Conservation (phyloP, 495 filamentous ascomycete genomes). For the Arthonia radiata region DNA sequence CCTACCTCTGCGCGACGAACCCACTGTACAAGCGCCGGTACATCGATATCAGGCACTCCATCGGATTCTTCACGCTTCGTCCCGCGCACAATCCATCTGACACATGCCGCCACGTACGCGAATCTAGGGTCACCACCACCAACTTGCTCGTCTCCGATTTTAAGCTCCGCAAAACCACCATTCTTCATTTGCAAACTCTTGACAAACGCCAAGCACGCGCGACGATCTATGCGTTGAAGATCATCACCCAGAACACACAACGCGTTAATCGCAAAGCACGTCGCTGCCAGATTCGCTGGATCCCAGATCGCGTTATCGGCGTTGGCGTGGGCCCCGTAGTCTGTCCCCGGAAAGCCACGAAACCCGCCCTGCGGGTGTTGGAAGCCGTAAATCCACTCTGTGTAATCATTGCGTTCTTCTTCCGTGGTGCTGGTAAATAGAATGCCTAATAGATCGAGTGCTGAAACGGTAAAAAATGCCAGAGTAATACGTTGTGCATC, state of each 20-base stretch:
- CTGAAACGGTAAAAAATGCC: constrained; percentile 64
- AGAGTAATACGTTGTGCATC: constrained; percentile 78
- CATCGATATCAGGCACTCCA: constrained; percentile 47
- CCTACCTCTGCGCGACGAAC: constrained; percentile 43
- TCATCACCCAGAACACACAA: constrained; percentile 56
- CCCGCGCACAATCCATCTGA: constrained; percentile 62
- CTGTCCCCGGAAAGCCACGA: constrained; percentile 47
- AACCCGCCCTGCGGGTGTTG: constrained; percentile 59
- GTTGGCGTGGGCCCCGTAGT: constrained; percentile 22
- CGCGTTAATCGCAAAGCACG: constrained; percentile 60
- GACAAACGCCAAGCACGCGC: constrained; percentile 47
- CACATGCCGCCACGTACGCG: constrained; percentile 55
- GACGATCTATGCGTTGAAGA: constrained; percentile 38
- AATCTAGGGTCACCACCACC: constrained; percentile 70
- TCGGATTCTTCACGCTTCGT: constrained; percentile 20
- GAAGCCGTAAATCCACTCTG: constrained; percentile 49
- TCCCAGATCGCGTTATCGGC: constrained; percentile 35
- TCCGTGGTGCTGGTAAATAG: constrained; percentile 28
- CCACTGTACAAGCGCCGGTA: constrained; percentile 40
- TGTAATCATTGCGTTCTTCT: constrained; percentile 32
- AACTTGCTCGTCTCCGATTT: constrained; percentile 32
- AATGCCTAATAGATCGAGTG: constrained; percentile 51
- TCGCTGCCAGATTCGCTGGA: constrained; percentile 62
- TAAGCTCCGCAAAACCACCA: constrained; percentile 75
- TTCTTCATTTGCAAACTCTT: constrained; percentile 51